phyloP scores from a whole-genome alignment of 2,329 filamentous ascomycete species.

The Stemphylium beticola region DNA sequence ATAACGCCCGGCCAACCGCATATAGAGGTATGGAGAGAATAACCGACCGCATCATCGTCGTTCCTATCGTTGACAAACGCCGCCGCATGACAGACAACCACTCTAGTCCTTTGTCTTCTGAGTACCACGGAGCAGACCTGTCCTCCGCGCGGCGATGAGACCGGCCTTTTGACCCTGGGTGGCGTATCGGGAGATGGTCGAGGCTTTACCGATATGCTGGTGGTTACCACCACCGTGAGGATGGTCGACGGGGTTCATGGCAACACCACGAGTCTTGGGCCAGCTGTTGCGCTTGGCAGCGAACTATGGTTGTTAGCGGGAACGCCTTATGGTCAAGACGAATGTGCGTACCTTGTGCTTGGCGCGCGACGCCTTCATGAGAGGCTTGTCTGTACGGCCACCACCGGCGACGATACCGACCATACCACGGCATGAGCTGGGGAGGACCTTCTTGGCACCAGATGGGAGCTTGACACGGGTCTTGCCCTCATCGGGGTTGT shows the following conservation, averaged over 20 bases:
- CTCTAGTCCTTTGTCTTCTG: constrained; percentile 95
- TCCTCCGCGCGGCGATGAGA: constrained; percentile 99
- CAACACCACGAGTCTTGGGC: constrained; percentile 99
- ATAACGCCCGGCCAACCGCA: constrained; percentile 49
- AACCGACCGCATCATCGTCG: constrained; percentile 44
- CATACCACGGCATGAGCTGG: constrained; percentile 93
- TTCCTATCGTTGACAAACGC: constrained; percentile 34
- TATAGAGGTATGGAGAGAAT: constrained; percentile 47
- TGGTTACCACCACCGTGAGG: constrained; percentile 86
- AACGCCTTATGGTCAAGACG: not conserved
- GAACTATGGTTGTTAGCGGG: constrained; percentile 62
- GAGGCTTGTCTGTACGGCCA: constrained; percentile 99
- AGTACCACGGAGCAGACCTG: constrained; percentile 99
- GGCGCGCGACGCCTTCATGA: constrained; percentile 98
- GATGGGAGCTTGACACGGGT: constrained; percentile 99
- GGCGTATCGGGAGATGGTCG: constrained; percentile 98
- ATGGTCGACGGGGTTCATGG: constrained; percentile 99
- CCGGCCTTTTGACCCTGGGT: constrained; percentile 99
- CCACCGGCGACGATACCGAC: constrained; percentile 99
- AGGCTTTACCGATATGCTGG: constrained; percentile 99
- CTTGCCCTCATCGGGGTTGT: constrained; percentile 78
- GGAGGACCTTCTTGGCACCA: constrained; percentile 98
- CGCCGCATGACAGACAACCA: constrained; percentile 33
- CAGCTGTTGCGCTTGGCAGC: constrained; percentile 99
- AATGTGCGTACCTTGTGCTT: constrained; percentile 77